phyloP scores from a whole-genome alignment of 192 early-diverging fungal species.

The Allomyces macrogynus region DNA sequence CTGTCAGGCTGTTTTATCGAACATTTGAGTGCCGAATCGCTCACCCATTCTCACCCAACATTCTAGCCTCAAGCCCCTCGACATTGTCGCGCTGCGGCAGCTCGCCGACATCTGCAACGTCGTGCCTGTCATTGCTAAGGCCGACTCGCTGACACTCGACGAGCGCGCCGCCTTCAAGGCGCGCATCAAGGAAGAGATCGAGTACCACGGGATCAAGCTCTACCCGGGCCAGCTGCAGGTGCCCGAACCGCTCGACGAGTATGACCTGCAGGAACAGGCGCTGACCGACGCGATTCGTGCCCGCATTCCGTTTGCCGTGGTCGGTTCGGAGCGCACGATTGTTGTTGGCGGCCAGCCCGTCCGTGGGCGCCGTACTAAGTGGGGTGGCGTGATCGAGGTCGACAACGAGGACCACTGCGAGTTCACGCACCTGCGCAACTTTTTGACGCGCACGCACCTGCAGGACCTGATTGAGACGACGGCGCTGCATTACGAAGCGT shows the following conservation, averaged over 20 bases:
- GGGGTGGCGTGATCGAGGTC: constrained; percentile 68
- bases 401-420: constrained; percentile 92
- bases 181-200: constrained; percentile 71
- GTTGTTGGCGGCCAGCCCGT: constrained; percentile 79
- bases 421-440: constrained; percentile 82
- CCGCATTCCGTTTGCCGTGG: constrained; percentile 81
- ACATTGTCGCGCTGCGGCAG: constrained; percentile 66
- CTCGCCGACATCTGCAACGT: constrained; percentile 68
- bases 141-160: constrained; percentile 66
- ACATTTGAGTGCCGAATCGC: no score
- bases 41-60: background rate
- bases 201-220: constrained; percentile 72
- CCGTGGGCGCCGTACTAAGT: constrained; percentile 68
- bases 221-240: constrained; percentile 49
- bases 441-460: constrained; percentile 82
- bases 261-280: constrained; percentile 53
- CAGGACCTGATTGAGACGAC: constrained; percentile 94
- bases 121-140: constrained; percentile 77
- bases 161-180: constrained; percentile 65
- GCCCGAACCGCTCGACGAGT: constrained; percentile 45
- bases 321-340: constrained; percentile 71
- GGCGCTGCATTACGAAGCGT: constrained; percentile 85
- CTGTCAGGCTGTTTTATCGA: constrained; percentile 2
- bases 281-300: constrained; percentile 60
- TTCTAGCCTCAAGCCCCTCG: constrained; percentile 56